phyloP scores from a whole-genome alignment of 1,139 yeast genomes.

The Yamadazyma oceani region DNA sequence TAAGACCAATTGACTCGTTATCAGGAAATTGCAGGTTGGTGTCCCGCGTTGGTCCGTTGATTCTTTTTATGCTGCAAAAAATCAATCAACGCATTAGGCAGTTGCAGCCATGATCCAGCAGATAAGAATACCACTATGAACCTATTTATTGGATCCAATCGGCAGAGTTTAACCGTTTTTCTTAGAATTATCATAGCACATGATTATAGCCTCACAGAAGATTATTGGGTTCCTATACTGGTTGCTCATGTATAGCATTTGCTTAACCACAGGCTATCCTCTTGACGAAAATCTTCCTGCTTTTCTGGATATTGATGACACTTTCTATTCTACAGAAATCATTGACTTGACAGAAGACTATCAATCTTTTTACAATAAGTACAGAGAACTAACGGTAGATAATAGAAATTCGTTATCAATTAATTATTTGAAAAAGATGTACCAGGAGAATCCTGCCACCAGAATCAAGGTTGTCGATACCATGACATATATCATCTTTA shows the following conservation, averaged over 20 bases:
- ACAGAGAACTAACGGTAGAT: constrained; percentile 8
- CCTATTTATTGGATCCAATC: too few relatives aligned
- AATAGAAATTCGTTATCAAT: constrained; percentile 5
- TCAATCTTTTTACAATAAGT: constrained; percentile 9
- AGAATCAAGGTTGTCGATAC: constrained; percentile 9
- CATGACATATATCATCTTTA: constrained; percentile 8
- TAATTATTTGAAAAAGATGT: constrained; percentile 4
- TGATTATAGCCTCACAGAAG: too few relatives aligned
- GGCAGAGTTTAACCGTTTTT: too few relatives aligned
- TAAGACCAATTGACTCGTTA: constrained; percentile 16
- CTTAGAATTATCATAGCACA: too few relatives aligned
- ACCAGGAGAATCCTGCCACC: constrained; percentile 3
- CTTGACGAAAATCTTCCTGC: too few relatives aligned
- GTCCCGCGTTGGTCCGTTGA: constrained; percentile 21
- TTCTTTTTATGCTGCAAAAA: constrained; percentile 4
- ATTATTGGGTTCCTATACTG: too few relatives aligned
- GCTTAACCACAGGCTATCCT: too few relatives aligned
- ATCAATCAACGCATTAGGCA: too few relatives aligned
- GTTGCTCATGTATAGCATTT: too few relatives aligned
- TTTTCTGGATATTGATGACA: too few relatives aligned
- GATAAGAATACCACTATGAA: too few relatives aligned
- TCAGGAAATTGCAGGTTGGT: constrained; percentile 22
- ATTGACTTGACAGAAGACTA: constrained; percentile 8
- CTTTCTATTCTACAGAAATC: constrained; percentile 1
- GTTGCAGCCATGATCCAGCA: not conserved